Evolutionary conservation across 2,329 filamentous ascomycete genomes (phyloP).

Genomic region (Xylaria sp.): DNA sequence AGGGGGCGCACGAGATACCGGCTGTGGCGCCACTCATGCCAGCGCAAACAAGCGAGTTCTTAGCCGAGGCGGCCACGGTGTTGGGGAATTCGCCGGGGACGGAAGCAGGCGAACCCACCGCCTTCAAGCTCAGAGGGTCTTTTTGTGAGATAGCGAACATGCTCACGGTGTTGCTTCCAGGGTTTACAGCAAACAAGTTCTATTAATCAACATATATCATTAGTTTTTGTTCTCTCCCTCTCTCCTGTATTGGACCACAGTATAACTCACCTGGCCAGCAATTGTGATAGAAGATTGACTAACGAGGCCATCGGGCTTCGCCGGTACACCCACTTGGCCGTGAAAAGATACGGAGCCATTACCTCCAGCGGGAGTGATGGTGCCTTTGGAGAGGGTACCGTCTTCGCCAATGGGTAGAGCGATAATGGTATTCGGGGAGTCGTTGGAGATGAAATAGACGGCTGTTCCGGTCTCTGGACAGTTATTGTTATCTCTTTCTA

Average conservation of each 20-base stretch:
- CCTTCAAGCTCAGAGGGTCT: constrained; percentile 58
- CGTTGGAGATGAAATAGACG: constrained; percentile 5
- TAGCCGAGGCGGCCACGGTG: constrained; percentile 60
- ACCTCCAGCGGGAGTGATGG: not conserved
- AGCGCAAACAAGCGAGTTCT: constrained; percentile 42
- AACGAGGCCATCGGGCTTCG: not conserved
- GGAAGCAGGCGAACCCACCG: constrained; percentile 56
- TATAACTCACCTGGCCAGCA: not conserved
- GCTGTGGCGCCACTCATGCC: constrained; percentile 52
- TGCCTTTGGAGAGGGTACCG: constrained; percentile 1
- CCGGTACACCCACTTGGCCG: not conserved
- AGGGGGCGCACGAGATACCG: constrained; percentile 46
- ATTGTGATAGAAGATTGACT: constrained; percentile 8
- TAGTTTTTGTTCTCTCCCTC: not conserved
- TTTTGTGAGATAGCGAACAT: constrained; percentile 58
- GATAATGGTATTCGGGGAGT: constrained; percentile 5
- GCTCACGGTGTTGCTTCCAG: constrained; percentile 63
- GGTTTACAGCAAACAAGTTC: constrained; percentile 66
- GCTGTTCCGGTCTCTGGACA: not conserved
- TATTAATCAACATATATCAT: constrained; percentile 42
- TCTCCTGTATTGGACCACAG: not conserved
- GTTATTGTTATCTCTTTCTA: not conserved
- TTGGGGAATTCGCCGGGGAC: constrained; percentile 65
- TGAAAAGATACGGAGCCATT: not conserved
- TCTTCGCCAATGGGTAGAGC: constrained; percentile 7